A percentile compares a stretch with the other conserved stretches of the same genome.
phyloP scores from a whole-genome alignment of 306 rosid species.

The Citrullus amarus region DNA sequence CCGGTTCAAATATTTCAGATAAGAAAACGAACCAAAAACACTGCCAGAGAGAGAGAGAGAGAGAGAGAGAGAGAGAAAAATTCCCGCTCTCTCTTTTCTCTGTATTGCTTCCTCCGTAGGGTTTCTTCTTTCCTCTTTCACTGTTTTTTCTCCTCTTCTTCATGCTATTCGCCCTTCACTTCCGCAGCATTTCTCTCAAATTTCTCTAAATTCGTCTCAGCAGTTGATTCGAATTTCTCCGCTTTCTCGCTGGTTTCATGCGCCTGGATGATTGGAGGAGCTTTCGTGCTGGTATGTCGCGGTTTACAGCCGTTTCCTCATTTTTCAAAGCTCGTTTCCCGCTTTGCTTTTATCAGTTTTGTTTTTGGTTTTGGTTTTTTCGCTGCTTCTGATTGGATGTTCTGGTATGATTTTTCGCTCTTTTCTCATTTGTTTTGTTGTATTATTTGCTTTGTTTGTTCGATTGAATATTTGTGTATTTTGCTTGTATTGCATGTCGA shows the following conservation, averaged over 20 bases:
- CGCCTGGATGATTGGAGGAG: background rate
- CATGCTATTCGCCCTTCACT: background rate
- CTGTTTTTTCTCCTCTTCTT: background rate
- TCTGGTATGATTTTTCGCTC: background rate
- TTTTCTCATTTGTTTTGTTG: background rate
- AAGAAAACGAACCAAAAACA: background rate
- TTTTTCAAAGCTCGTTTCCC: background rate
- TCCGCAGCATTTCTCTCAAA: background rate
- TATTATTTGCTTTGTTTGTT: background rate
- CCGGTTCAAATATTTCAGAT: constrained; percentile 9
- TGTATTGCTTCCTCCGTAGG: background rate
- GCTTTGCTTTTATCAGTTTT: background rate
- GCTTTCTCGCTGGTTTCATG: background rate
- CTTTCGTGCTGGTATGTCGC: background rate
- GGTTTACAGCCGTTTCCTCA: background rate
- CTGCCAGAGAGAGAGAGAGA: background rate
- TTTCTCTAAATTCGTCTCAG: background rate
- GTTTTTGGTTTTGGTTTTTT: background rate
- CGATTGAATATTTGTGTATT: background rate
- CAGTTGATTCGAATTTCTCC: background rate
- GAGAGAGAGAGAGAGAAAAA: background rate
- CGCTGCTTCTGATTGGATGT: background rate
- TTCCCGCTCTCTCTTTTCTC: constrained; percentile 5
- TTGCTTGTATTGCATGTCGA: constrained; percentile 1
- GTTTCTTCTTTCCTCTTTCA: background rate